Evolutionary conservation across 1,284 basidiomycete species (phyloP).

Genomic region (Mycosarcoma maydis): DNA sequence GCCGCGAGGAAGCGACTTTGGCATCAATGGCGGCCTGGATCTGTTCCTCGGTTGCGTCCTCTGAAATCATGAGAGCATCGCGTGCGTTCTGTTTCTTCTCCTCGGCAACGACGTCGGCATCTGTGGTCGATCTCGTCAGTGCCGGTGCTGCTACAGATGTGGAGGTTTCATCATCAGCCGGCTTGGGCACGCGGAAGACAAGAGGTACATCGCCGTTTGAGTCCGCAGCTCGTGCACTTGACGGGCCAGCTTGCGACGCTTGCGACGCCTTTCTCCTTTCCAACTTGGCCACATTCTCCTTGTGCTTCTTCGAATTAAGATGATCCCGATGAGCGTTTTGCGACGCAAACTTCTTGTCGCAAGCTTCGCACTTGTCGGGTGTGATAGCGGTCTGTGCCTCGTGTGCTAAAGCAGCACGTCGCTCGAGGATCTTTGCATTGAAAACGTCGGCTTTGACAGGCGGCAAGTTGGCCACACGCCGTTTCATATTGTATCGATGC

Average conservation of each 20-base stretch:
- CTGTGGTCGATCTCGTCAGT: conserved; percentile 7
- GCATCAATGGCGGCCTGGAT: conserved; percentile 59
- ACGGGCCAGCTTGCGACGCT: not conserved
- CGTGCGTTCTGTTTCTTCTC: conserved; percentile 38
- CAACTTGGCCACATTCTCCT: conserved; percentile 76
- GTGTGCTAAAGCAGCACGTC: conserved; percentile 33
- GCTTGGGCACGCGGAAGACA: conserved; percentile 39
- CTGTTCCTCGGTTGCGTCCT: conserved; percentile 57
- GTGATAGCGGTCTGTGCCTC: conserved; percentile 30
- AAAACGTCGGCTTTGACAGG: conserved; percentile 84
- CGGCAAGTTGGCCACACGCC: conserved; percentile 87
- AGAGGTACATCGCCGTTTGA: conserved; percentile 33
- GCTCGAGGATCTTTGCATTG: conserved; percentile 83
- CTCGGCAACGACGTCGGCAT: conserved; percentile 14
- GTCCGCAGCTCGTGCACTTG: conserved; percentile 7
- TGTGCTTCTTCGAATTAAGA: conserved; percentile 88
- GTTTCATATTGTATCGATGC: conserved; percentile 98
- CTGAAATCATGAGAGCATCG: conserved; percentile 36
- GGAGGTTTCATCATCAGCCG: conserved; percentile 6
- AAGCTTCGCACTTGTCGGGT: conserved; percentile 37
- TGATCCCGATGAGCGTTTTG: conserved; percentile 90
- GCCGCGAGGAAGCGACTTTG: conserved; percentile 57
- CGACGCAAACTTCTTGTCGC: conserved; percentile 86
- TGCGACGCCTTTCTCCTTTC: conserved; percentile 12
- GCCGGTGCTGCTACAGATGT: conserved; percentile 6